phyloP scores from a whole-genome alignment of 2,329 filamentous ascomycete species.

The Pestalotiopsis sp. region DNA sequence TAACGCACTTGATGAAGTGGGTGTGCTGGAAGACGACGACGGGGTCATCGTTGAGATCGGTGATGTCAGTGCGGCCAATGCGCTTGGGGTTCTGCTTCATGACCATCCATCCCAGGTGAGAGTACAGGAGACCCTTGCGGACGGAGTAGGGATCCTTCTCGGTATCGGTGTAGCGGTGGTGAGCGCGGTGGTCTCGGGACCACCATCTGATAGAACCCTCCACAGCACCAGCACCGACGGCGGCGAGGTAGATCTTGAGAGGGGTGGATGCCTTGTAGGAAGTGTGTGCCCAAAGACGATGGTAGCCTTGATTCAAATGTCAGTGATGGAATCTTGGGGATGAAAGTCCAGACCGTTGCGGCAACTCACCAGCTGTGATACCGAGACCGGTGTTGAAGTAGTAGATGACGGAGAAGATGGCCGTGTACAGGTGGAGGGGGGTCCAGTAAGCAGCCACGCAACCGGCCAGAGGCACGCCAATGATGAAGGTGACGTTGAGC shows the following conservation, averaged over 20 bases:
- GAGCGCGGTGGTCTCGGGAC: slow-evolving; percentile 51
- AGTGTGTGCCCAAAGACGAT: slow-evolving; percentile 45
- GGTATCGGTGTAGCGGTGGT: slow-evolving; percentile 56
- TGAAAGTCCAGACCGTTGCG: not conserved
- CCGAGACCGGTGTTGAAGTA: slow-evolving; percentile 38
- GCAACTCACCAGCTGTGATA: slow-evolving; percentile 35
- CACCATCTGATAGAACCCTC: slow-evolving; percentile 54
- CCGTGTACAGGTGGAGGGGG: slow-evolving; percentile 46
- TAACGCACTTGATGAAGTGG: slow-evolving; percentile 48
- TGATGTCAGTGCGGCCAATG: slow-evolving; percentile 52
- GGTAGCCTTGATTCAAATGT: slow-evolving; percentile 30
- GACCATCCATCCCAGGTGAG: slow-evolving; percentile 54
- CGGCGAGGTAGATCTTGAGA: slow-evolving; percentile 50
- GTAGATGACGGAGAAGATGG: slow-evolving; percentile 46
- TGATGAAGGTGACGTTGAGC: slow-evolving; percentile 83
- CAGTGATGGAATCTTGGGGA: not conserved
- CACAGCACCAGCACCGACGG: slow-evolving; percentile 48
- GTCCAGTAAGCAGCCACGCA: slow-evolving; percentile 78
- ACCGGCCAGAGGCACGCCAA: slow-evolving; percentile 75
- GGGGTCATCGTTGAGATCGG: slow-evolving; percentile 52
- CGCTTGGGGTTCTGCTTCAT: slow-evolving; percentile 58
- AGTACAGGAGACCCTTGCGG: slow-evolving; percentile 53
- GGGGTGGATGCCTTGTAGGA: slow-evolving; percentile 46
- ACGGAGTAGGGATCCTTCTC: slow-evolving; percentile 55
- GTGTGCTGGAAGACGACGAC: slow-evolving; percentile 53